These are phyloP conservation scores for Chlamydomonas sphaeroides DNA, from an alignment of 139 green algal genomes.

Conservation along the genomic window DNA sequence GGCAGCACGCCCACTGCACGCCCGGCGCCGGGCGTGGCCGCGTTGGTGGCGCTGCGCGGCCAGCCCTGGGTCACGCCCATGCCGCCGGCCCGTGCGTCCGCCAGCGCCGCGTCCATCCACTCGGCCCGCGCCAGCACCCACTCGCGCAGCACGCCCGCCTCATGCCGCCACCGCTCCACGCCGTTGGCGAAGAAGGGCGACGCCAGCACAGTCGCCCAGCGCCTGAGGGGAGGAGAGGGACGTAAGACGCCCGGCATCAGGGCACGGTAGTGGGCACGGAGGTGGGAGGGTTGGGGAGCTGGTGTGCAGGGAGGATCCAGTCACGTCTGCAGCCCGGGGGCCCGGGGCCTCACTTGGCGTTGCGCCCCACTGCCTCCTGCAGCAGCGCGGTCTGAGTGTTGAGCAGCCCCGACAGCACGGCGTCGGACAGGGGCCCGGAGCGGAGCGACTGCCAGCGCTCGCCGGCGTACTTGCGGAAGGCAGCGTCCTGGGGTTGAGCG, in stretches of 20 bases:
- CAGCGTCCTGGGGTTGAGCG: background rate
- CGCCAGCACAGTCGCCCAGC: background rate
- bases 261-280: too few species aligned
- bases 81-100: conserved; percentile 1
- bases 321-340: too few species aligned
- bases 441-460: conserved; percentile 32
- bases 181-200: background rate
- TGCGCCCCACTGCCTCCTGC: background rate
- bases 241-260: too few species aligned
- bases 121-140: conserved; percentile 47
- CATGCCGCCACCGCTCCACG: background rate
- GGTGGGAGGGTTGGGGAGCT: too few species aligned
- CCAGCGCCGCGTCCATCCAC: conserved; percentile 60
- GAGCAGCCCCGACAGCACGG: background rate
- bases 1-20: too few species aligned
- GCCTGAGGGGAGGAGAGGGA: too few species aligned
- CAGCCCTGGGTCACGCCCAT: background rate
- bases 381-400: background rate
- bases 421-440: background rate
- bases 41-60: background rate
- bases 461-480: background rate
- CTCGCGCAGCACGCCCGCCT: background rate
- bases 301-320: too few species aligned
- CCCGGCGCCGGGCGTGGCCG: background rate
- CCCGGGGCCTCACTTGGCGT: background rate